Base-by-base conservation (phyloP, 1,284 basidiomycete genomes). In the Jaminaea rosea region DNA sequence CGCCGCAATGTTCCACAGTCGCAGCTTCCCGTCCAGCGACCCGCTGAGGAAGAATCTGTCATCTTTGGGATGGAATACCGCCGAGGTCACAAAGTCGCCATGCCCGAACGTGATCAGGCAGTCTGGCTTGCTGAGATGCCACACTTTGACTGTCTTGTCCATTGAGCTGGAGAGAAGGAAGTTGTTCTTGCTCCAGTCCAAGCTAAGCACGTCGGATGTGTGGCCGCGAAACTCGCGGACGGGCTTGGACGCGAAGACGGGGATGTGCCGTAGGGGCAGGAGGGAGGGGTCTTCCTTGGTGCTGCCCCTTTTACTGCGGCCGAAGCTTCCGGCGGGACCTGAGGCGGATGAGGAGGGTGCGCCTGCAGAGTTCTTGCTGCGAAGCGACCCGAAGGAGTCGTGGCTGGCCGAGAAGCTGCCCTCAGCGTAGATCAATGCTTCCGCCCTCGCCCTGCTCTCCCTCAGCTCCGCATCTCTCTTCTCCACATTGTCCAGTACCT, bases 131-230 rank as follows among this genome's bases (percentile, higher is more conserved):
- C 69, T 63, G 3, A 75, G 58, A 55, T 77, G 76, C 75, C 75
- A 77, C 11, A 77, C 58, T 31, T 71, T 55, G 0, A 73, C 76
- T 1, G 74, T 75, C 65, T 75, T 75, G 58, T 77, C 76, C 69
- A 73, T 76, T 41, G 65, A 65, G n/a, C 68, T 67, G 7, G 65
- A 67, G 15, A 75, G 60, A 8, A 77, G 60, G 51, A 77, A 77
- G 56, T 72, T 71, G 62, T 75, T 75, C 63, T 76, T 77, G 56
- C 69, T 73, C 76, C 76, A 77, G 17, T 65, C 67, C 11, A 77
- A 50, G 49, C 75, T 73, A 17, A 77, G 36, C 1, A 76, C 67
- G 39, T 76, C 76, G 34, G 68, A 67, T 4, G 56, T 61, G 46
- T 77, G 76, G 0, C 72, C 74, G 13, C 46, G 39, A 41, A 67